A percentile compares a stretch with the other conserved stretches of the same genome.
Evolutionary conservation across 2,329 filamentous ascomycete genomes (phyloP).

Genomic region (Ophiocordyceps camponoti-floridani): DNA sequence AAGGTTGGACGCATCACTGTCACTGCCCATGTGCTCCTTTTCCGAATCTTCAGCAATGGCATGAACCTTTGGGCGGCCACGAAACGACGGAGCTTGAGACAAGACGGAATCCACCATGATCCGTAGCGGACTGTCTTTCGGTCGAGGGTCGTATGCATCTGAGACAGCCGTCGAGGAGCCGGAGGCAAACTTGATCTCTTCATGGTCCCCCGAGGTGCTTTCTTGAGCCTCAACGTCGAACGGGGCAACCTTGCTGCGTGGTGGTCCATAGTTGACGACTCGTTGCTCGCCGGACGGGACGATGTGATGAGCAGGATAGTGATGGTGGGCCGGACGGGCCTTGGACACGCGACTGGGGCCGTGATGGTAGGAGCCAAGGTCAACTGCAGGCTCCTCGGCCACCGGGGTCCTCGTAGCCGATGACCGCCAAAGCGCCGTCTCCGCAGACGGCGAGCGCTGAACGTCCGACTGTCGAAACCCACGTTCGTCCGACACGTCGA

Average conservation of each 20-base stretch:
- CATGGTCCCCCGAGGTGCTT: background rate
- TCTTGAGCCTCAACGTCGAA: constrained; percentile 3
- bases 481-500: background rate
- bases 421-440: background rate
- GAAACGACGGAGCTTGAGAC: background rate
- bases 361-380: background rate
- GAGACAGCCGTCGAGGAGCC: constrained; percentile 2
- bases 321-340: constrained; percentile 8
- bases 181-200: constrained; percentile 1
- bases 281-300: background rate
- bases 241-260: constrained; percentile 6
- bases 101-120: background rate
- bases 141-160: background rate
- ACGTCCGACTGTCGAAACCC: background rate
- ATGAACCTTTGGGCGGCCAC: background rate
- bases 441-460: background rate
- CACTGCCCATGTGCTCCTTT: background rate
- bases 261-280: constrained; percentile 1
- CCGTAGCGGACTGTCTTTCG: background rate
- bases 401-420: background rate
- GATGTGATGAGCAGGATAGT: constrained; percentile 3
- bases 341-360: constrained; percentile 9
- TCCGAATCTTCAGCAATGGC: background rate
- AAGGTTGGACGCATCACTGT: background rate
- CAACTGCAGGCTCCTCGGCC: background rate